Evolutionary conservation across 371 early-diverging fungal genomes (phyloP), one percentile per base, ranked within the genome.

Genomic region (Mortierella sp.): DNA sequence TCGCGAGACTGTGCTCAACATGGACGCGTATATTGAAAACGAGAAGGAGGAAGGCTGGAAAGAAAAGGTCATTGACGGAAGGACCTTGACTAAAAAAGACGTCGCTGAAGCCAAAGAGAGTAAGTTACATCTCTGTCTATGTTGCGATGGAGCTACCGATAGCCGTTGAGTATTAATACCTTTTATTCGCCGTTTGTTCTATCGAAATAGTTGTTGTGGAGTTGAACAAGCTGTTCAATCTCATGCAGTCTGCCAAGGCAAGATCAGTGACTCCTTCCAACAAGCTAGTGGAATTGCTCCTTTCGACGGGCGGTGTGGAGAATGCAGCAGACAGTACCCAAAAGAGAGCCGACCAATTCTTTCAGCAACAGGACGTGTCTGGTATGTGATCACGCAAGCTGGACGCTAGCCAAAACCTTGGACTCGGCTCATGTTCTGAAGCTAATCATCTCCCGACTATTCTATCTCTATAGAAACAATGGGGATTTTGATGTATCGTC

Each of bases 61-160:
- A 44, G 80, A 81, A 7, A 91, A 89, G 44, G 90, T 89, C n/a
- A 91, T 90, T 56, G 91, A 92, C 56, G 94, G 95, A 1, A 94
- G 94, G 32, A 83, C 87, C 7, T 92, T 95, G 48, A 90, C 92
- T 49, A 89, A 84, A 7, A 83, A 87, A 2, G 89, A 91, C 79
- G 89, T 96, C 10, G 73, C 81, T 14, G 88, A 80, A 35, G 90
- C 91, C 18, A 91, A 89, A 85, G 92, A 87, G 79, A 93, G 87
- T 89, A 84, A 77, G 84, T 81, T 0, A 4, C 6, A 1, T 1
- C 2, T 3, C 29, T 68, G 11, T 0, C 12, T 16, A 32, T 21
- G 3, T 3, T 27, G 5, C 43, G 6, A 21, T 38, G n/a, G 14
- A 6, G 8, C 7, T 27, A 11, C 27, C 16, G 18, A 21, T 2